Evolutionary conservation across 192 early-diverging fungal species (phyloP).

Genomic region (Jimgerdemannia lactiflua): DNA sequence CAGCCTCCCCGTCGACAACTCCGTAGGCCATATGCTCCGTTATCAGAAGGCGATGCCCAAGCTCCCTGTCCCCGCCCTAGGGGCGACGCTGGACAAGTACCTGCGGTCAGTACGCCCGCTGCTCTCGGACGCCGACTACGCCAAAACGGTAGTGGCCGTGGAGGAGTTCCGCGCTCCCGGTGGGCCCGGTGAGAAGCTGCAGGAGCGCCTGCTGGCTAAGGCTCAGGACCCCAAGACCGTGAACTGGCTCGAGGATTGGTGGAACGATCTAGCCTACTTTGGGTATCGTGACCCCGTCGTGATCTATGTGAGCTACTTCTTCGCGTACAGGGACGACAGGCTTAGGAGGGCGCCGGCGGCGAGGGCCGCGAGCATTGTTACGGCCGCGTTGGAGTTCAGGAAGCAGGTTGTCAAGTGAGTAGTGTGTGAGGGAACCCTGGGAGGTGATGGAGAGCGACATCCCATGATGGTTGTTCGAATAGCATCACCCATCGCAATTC

Average conservation of each 20-base stretch:
- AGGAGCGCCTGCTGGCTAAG: slow-evolving; percentile 77
- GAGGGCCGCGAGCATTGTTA: slow-evolving; percentile 87
- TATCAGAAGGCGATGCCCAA: slow-evolving; percentile 79
- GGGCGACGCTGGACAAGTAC: slow-evolving; percentile 83
- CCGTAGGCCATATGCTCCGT: slow-evolving; percentile 64
- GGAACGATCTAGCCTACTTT: slow-evolving; percentile 94
- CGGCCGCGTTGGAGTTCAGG: slow-evolving; percentile 90
- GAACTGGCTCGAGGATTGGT: slow-evolving; percentile 98
- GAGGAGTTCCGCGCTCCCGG: slow-evolving; percentile 79
- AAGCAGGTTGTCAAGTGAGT: slow-evolving; percentile 65
- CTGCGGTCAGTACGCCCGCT: slow-evolving; percentile 75
- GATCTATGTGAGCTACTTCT: slow-evolving; percentile 97
- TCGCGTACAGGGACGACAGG: slow-evolving; percentile 88
- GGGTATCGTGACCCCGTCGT: slow-evolving; percentile 96
- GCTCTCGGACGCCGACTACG: slow-evolving; percentile 66
- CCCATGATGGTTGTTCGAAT: too few species aligned
- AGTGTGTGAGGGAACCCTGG: slow-evolving; percentile 4
- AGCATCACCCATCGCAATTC: too few species aligned
- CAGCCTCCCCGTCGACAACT: neutral
- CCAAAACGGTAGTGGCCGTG: slow-evolving; percentile 60
- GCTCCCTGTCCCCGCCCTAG: slow-evolving; percentile 85
- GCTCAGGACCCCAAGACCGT: slow-evolving; percentile 68
- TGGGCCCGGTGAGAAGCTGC: slow-evolving; percentile 80
- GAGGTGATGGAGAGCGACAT: slow-evolving; percentile 2
- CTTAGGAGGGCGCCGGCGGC: slow-evolving; percentile 68